Evolutionary conservation across 2,329 filamentous ascomycete genomes (phyloP), one percentile per base, ranked within the genome.

Genomic region (Pseudogymnoascus sp.): DNA sequence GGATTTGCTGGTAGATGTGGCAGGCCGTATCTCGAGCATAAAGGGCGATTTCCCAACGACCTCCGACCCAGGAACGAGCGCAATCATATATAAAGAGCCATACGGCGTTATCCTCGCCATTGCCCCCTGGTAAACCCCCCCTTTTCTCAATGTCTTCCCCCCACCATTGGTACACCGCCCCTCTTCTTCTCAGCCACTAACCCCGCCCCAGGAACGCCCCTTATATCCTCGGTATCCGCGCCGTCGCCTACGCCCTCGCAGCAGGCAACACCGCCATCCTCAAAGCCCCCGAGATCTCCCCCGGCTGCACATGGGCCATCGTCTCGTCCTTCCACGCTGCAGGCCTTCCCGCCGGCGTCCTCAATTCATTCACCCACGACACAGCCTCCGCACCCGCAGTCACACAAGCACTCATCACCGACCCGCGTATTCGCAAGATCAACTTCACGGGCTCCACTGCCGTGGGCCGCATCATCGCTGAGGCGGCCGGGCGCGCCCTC

Each of bases 361-460:
- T 96, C 33, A 95, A 93, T 73, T 78, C 91, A 50, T 77, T 96
- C 36, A 88, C 87, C 21, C 77, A 81, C 35, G 83, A 87, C 2
- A 83, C 86, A 63, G 80, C 85, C 64, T 83, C 89, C 68, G 91
- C 90, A 0, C 80, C 87, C 0, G 78, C 81, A 11, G 79, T 93
- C 33, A 93, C 89, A 0, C 81, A 80, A 28, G 78, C 84, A 1
- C 74, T 95, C 31, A 89, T 96, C 67, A 82, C 84, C 59, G 80
- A 89, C 69, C 83, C 83, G 0, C 78, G 79, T 0, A 77, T 96
- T 64, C 88, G 86, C 73, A 96, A 96, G 78, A 81, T 96, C 73
- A 95, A 91, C 77, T 96, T 96, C 75, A 96, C 91, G 0, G 91
- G 91, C 35, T 89, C 84, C 70, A 92, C 90, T 0, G 74, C 74